phyloP scores from a whole-genome alignment of 768 basidiomycete genomes.

The Mycena maculata region DNA sequence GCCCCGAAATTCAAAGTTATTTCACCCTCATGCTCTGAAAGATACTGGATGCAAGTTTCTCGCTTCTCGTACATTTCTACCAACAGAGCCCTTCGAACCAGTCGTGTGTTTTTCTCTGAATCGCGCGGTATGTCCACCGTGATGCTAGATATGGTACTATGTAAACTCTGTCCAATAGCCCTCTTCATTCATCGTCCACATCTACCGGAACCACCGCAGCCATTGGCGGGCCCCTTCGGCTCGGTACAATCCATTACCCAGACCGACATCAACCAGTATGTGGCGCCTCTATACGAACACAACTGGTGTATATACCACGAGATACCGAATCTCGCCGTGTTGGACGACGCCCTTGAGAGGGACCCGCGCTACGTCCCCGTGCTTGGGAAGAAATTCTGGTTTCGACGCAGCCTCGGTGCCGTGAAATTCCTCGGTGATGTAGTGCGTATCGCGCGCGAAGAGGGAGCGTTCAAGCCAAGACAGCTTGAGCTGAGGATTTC shows the following conservation, averaged over 20 bases:
- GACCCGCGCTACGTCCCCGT: constrained; percentile 10
- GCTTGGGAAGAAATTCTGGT: constrained; percentile 32
- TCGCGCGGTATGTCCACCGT: neutral
- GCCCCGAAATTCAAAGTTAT: too few species aligned
- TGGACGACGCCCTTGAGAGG: constrained; percentile 7
- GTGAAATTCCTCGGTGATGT: constrained; percentile 18
- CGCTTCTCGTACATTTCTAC: constrained; percentile 16
- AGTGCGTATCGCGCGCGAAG: constrained; percentile 9
- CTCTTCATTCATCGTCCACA: constrained; percentile 8
- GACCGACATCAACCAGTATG: constrained; percentile 20
- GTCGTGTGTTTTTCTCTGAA: neutral
- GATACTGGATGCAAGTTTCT: constrained; percentile 26
- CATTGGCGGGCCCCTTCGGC: constrained; percentile 5
- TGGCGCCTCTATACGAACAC: constrained; percentile 20
- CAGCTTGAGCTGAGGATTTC: constrained; percentile 27
- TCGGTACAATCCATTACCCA: constrained; percentile 27
- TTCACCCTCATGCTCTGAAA: constrained; percentile 20
- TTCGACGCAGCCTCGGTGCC: constrained; percentile 7
- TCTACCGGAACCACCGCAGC: constrained; percentile 15
- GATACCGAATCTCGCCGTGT: constrained; percentile 24
- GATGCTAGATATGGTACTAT: neutral
- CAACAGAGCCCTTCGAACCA: neutral
- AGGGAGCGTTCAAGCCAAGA: constrained; percentile 6
- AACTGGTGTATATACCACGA: constrained; percentile 28
- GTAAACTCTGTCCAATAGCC: neutral